Percentiles rank a stretch among this genome's conserved stretches.
phyloP scores from a whole-genome alignment of 2,329 filamentous ascomycete species.

The Zasmidium angulare region DNA sequence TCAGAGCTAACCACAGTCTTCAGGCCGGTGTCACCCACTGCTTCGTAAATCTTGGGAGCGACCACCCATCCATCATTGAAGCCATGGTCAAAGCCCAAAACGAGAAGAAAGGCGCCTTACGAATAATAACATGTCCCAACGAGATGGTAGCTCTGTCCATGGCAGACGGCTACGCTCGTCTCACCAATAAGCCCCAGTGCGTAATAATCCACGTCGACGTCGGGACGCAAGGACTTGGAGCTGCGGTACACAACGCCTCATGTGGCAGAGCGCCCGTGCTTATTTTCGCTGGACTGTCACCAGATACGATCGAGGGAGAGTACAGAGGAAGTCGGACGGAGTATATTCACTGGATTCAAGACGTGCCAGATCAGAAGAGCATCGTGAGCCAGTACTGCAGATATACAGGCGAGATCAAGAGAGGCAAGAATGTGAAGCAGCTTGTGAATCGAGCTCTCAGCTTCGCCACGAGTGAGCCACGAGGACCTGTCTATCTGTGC shows the following conservation, averaged over 20 bases:
- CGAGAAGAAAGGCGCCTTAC: constrained; percentile 63
- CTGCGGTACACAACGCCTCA: constrained; percentile 77
- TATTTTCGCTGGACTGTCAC: constrained; percentile 75
- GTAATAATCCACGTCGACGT: constrained; percentile 82
- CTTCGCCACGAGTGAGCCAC: constrained; percentile 74
- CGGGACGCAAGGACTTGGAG: constrained; percentile 74
- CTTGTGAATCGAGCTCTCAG: constrained; percentile 82
- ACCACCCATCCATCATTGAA: constrained; percentile 76
- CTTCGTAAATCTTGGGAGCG: constrained; percentile 68
- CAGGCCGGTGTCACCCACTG: constrained; percentile 59
- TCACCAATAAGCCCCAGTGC: constrained; percentile 70
- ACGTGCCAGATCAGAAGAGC: constrained; percentile 77
- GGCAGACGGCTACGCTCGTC: constrained; percentile 76
- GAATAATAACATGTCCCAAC: constrained; percentile 76
- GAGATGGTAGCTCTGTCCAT: constrained; percentile 81
- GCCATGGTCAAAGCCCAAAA: constrained; percentile 75
- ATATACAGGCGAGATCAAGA: constrained; percentile 79
- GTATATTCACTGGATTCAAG: constrained; percentile 85
- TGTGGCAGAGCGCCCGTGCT: constrained; percentile 72
- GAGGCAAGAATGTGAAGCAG: constrained; percentile 82
- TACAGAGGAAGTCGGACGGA: constrained; percentile 75
- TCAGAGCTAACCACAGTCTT: neutral
- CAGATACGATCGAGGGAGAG: constrained; percentile 75
- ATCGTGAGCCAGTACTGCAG: constrained; percentile 84
- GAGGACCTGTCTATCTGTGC: constrained; percentile 76